Evolutionary conservation across 768 basidiomycete species (phyloP).

Genomic region (Mycena leptocephala): DNA sequence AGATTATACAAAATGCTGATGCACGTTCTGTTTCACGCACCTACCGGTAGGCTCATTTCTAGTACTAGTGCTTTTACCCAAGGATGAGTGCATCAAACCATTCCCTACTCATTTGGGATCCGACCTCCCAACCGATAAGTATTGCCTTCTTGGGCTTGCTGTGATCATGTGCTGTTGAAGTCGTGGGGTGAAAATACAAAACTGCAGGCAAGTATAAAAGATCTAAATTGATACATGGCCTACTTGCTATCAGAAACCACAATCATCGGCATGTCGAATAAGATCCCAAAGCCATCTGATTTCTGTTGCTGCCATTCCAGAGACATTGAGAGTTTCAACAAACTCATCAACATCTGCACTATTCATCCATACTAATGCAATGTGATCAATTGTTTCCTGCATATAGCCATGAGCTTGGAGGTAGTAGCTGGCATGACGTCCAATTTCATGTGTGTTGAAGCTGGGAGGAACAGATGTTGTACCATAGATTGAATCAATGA

Average conservation of each 20-base stretch:
- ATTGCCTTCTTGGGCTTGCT: no score
- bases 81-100: no score
- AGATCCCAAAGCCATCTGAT: constrained; percentile 12
- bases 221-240: neutral
- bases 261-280: constrained; percentile 13
- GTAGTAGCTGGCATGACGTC: constrained; percentile 4
- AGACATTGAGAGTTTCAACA: neutral
- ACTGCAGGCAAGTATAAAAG: no score
- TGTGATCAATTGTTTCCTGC: neutral
- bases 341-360: neutral
- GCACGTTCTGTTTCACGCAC: neutral
- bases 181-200: no score
- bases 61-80: no score
- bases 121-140: no score
- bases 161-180: no score
- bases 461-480: neutral
- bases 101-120: neutral
- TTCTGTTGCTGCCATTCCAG: constrained; percentile 18
- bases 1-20: neutral
- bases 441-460: neutral
- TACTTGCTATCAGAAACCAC: neutral
- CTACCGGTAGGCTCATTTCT: neutral
- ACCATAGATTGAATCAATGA: constrained; percentile 7
- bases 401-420: constrained; percentile 13
- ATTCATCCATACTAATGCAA: neutral